Conservation (phyloP, 345 rosid species). For the Sisymbrium altissimum region DNA sequence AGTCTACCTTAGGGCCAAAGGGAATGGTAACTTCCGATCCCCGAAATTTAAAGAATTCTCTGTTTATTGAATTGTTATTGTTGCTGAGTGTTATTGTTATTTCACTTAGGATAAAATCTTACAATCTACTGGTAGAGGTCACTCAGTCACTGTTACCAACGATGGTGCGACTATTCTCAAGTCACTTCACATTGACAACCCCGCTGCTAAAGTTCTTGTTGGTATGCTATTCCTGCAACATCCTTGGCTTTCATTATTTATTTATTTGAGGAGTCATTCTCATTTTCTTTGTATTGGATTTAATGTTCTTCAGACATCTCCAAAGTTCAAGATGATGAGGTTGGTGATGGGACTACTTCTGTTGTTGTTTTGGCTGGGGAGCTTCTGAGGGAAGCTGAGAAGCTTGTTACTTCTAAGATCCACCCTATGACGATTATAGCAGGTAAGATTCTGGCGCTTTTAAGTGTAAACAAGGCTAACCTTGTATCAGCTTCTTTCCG, state of each 20-base stretch:
- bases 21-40: conserved; percentile 71
- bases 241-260: background rate
- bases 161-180: conserved; percentile 98
- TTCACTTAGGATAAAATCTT: conserved; percentile 75
- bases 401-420: conserved; percentile 83
- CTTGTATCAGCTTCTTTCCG: background rate
- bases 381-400: conserved; percentile 93
- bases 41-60: background rate
- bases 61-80: conserved; percentile 1
- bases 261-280: background rate
- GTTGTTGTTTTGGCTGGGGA: conserved; percentile 98
- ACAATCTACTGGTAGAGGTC: conserved; percentile 94
- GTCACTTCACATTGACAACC: conserved; percentile 91
- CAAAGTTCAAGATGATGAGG: conserved; percentile 99
- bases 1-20: conserved; percentile 94
- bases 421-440: conserved; percentile 97
- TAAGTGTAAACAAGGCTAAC: background rate
- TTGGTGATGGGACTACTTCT: conserved; percentile 99
- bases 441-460: conserved; percentile 37
- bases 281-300: background rate
- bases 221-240: conserved; percentile 52
- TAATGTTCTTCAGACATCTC: conserved; percentile 60
- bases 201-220: conserved; percentile 94
- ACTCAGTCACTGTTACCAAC: conserved; percentile 76
- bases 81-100: background rate